Base-by-base conservation (phyloP, 805 yeast species). In the Saturnispora sekii region DNA sequence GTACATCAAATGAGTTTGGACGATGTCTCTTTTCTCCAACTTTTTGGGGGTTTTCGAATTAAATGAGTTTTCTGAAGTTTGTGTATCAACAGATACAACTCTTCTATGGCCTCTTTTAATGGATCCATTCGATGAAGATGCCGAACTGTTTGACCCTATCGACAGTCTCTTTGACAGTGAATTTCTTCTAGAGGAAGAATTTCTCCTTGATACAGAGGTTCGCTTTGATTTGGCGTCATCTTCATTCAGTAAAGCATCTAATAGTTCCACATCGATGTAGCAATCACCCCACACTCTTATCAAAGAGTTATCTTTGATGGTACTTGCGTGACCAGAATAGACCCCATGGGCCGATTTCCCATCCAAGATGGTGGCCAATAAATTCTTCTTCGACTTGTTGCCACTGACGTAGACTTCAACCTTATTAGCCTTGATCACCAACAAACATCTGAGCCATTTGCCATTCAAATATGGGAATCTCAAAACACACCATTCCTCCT, bases 401-500 rank as follows among this genome's bases (percentile, higher is more conserved):
- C 72, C 72, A 8, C 70, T 65, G 4, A 70, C 61, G 58, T 75
- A 80, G 28, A 80, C 66, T 53, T 74, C 76, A 39, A 79, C 65
- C 35, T 72, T 64, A 29, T 83, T 84, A 10, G 48, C 41, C 51
- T 69, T 69, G 4, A 77, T 64, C 2, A 69, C 75, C 49, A 74
- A 65, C 46, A 59, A 76, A 49, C 79, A 76, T 51, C 72, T 68
- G 30, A 76, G 56, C 85, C 85, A 80, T 54, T 75, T 73, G 50
- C 69, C 69, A 38, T 76, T 71, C 37, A 77, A 63, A 48, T 73
- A 76, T 10, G 81, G 81, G 52, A 79, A 72, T 47, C 82, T 64
- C 50, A 80, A 58, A 54, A 76, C 74, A 57, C 79, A 75, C 83
- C 84, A 78, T 53, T 80, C 86, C 38, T 63, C 72, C 49, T 69